Evolutionary conservation across 2,329 filamentous ascomycete species (phyloP), one percentile per base, ranked within the genome.

Genomic region (Trichoderma sp.): DNA sequence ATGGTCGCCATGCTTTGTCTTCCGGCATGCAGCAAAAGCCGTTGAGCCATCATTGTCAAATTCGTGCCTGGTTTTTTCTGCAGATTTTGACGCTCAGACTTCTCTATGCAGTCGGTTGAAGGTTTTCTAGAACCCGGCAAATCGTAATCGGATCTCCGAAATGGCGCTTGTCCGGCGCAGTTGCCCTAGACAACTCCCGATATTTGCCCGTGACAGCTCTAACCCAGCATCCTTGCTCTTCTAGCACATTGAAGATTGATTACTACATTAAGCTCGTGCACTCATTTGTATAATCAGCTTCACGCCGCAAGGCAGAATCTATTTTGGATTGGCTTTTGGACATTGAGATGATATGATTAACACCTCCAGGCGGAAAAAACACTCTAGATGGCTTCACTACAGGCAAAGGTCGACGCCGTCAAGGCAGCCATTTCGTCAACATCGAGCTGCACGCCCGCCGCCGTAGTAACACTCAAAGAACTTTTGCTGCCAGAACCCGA

Each of bases 381-480:
- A 75, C 74, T 74, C 72, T 74, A 75, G 73, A 86, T 86, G 84
- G 79, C 83, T 81, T 82, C 84, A 73, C 74, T 81, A 77, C 81
- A 83, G 74, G 78, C 78, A 74, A 84, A 84, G 75, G 78, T 78
- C 76, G 84, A 86, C 73, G 83, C 86, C 73, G 84, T 89, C 77
- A 89, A 88, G 77, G 81, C 82, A 73, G 87, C 87, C 56, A 81
- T 89, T 74, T 81, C 85, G 73, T 87, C 85, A 69, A 83, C 83
- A 14, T 80, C 85, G 61, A 88, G 84, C 75, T 90, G 88, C 80
- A 88, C 87, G 57, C 80, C 85, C 26, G 78, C 84, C 3, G 85
- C 83, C 34, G 84, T 85, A 39, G 84, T 85, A 28, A 79, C 80
- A 2, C 78, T 87, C 72, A 86, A 85, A 76, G 84, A 86, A 68